Evolutionary conservation across 192 early-diverging fungal species (phyloP).

Genomic region (Coemansia sp.): DNA sequence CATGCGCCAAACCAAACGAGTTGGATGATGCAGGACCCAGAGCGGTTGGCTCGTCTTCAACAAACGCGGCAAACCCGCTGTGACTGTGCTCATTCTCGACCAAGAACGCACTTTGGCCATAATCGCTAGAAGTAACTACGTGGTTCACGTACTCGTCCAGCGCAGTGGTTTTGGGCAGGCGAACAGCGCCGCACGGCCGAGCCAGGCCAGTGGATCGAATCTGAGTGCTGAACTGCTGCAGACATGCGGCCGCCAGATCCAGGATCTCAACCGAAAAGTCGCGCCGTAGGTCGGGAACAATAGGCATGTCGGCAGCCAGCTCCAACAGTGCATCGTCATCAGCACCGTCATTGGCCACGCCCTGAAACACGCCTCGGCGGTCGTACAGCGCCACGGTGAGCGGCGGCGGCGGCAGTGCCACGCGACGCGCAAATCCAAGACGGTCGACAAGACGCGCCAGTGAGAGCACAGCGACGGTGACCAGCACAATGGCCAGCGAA

Average conservation of each 20-base stretch:
- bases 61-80: constrained; percentile 23
- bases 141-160: constrained; percentile 42
- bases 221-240: constrained; percentile 49
- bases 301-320: constrained; percentile 20
- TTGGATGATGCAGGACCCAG: neutral
- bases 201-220: constrained; percentile 32
- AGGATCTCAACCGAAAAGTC: constrained; percentile 51
- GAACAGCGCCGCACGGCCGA: constrained; percentile 29
- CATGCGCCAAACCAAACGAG: constrained; percentile 15
- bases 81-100: too few relatives aligned
- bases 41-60: constrained; percentile 40
- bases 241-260: constrained; percentile 50
- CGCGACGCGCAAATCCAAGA: constrained; percentile 9
- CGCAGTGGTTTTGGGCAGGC: constrained; percentile 38
- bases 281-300: constrained; percentile 35
- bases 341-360: constrained; percentile 8
- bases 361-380: constrained; percentile 38
- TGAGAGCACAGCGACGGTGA: constrained; percentile 34
- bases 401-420: neutral
- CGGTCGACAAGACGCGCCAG: constrained; percentile 32
- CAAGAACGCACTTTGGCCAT: neutral
- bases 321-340: constrained; percentile 30
- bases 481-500: constrained; percentile 33
- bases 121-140: neutral
- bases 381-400: constrained; percentile 29